Conservation (phyloP, 345 rosid species). For the Orychophragmus violaceus region DNA sequence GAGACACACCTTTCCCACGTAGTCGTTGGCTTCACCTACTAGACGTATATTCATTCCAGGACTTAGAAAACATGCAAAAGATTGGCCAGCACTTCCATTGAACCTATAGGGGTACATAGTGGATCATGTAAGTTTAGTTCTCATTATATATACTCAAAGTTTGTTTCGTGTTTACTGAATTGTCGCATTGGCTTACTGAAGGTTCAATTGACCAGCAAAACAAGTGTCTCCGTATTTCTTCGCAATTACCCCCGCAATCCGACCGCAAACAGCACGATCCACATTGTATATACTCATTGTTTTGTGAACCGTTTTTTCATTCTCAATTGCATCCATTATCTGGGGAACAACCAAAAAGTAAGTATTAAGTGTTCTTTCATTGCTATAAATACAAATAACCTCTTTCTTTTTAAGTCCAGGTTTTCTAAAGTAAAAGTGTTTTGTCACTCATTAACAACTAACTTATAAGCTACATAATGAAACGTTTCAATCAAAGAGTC, state of each 20-base stretch:
- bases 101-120: conserved; percentile 44
- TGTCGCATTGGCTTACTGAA: conserved; percentile 52
- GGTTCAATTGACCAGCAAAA: conserved; percentile 92
- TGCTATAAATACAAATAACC: background rate
- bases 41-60: conserved; percentile 95
- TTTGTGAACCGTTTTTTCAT: conserved; percentile 66
- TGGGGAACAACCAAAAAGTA: conserved; percentile 23
- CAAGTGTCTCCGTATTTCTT: conserved; percentile 95
- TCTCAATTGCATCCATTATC: conserved; percentile 78
- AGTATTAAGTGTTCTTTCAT: background rate
- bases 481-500: background rate
- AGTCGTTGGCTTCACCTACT: conserved; percentile 97
- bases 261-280: conserved; percentile 92
- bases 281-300: conserved; percentile 73
- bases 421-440: background rate
- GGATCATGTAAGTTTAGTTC: conserved; percentile 5
- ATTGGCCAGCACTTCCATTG: conserved; percentile 95
- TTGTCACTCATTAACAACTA: background rate
- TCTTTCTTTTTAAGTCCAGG: background rate
- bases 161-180: background rate
- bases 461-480: background rate
- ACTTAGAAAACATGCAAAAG: conserved; percentile 93
- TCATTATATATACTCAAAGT: background rate
- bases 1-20: conserved; percentile 82
- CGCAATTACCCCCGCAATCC: conserved; percentile 83